Evolutionary conservation across 768 basidiomycete genomes (phyloP).

Genomic region (Rhizopogon vulgaris): DNA sequence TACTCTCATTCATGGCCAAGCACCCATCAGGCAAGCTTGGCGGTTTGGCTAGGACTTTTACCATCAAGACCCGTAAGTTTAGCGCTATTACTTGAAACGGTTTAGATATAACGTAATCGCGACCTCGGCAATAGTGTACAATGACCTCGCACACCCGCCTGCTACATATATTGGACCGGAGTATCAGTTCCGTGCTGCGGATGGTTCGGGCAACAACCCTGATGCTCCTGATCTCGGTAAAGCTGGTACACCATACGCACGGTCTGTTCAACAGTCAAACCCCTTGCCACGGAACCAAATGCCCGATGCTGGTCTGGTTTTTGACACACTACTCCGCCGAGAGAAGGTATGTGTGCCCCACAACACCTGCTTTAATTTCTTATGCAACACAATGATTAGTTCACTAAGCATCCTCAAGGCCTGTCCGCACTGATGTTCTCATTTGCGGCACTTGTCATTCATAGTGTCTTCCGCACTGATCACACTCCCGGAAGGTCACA

Average conservation of each 20-base stretch:
- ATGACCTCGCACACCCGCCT: constrained; percentile 77
- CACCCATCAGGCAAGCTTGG: constrained; percentile 43
- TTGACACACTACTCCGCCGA: constrained; percentile 71
- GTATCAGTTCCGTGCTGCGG: constrained; percentile 66
- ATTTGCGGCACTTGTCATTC: constrained; percentile 79
- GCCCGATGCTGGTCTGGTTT: constrained; percentile 76
- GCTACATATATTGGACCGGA: constrained; percentile 58
- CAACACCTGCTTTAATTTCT: background rate
- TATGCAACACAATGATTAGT: constrained; percentile 35
- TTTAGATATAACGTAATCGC: background rate
- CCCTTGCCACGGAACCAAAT: constrained; percentile 62
- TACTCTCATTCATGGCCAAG: constrained; percentile 55
- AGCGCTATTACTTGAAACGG: background rate
- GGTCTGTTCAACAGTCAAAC: constrained; percentile 69
- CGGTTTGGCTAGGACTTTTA: constrained; percentile 30
- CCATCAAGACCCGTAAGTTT: constrained; percentile 51
- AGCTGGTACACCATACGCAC: constrained; percentile 74
- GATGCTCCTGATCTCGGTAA: constrained; percentile 66
- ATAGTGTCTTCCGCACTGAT: constrained; percentile 82
- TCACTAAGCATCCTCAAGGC: constrained; percentile 70
- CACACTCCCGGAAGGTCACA: constrained; percentile 42
- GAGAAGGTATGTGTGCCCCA: constrained; percentile 41
- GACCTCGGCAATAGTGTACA: constrained; percentile 49
- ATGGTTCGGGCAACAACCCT: constrained; percentile 75
- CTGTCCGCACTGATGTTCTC: constrained; percentile 77